Evolutionary conservation across 306 rosid genomes (phyloP).

Genomic region (Glycyrrhiza uralensis): DNA sequence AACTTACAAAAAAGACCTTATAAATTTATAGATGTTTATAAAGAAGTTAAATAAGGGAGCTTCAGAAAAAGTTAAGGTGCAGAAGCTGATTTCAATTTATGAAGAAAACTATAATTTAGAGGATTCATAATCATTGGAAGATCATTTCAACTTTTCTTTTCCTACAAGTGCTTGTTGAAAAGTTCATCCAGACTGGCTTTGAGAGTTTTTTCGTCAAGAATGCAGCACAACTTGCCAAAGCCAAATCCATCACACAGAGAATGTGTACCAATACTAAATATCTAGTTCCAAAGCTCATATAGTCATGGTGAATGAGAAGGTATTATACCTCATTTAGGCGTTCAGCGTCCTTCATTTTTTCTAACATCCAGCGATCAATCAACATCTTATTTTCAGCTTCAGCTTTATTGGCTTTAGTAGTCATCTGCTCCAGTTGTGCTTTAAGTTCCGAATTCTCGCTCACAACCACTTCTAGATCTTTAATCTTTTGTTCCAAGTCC

Average conservation of each 20-base stretch:
- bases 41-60: background rate
- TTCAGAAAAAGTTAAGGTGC: background rate
- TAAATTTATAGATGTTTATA: background rate
- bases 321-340: constrained; percentile 85
- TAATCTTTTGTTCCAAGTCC: constrained; percentile 73
- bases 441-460: constrained; percentile 75
- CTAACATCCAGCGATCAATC: constrained; percentile 94
- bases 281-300: background rate
- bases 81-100: background rate
- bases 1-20: background rate
- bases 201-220: background rate
- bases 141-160: background rate
- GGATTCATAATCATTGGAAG: background rate
- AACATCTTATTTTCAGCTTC: constrained; percentile 91
- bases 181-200: background rate
- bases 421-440: constrained; percentile 61
- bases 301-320: background rate
- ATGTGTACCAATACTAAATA: constrained; percentile 15
- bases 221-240: constrained; percentile 3
- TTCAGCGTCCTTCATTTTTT: constrained; percentile 99
- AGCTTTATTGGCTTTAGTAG: constrained; percentile 59
- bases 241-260: constrained; percentile 3
- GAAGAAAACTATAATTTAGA: background rate
- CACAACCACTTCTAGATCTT: constrained; percentile 65
- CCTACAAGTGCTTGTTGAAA: background rate